Conservation (phyloP, 2,329 filamentous ascomycete genomes). For the Rosellinia necatrix region DNA sequence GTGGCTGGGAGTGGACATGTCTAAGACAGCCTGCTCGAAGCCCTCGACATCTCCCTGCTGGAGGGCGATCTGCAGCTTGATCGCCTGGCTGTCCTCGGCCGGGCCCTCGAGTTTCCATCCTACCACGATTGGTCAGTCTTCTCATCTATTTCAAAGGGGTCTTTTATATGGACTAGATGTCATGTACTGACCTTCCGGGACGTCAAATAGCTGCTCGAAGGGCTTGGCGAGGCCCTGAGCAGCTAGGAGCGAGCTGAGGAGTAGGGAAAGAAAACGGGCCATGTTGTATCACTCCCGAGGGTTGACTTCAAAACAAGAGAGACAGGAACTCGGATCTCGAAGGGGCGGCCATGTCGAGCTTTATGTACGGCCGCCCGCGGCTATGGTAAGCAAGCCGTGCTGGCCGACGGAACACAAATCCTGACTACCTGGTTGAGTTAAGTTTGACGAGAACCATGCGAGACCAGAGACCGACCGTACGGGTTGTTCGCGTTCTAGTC, state of each 20-base stretch:
- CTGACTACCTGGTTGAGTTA: conserved; percentile 24
- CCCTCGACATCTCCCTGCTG: conserved; percentile 28
- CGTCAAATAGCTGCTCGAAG: conserved; percentile 26
- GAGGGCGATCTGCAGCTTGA: conserved; percentile 31
- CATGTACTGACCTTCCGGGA: conserved; percentile 28
- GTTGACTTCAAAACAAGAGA: conserved; percentile 42
- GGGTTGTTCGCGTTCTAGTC: conserved; percentile 7
- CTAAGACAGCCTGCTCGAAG: conserved; percentile 31
- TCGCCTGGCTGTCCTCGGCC: conserved; percentile 27
- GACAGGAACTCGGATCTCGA: not conserved
- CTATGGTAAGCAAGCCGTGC: conserved; percentile 6
- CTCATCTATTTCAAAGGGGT: not conserved
- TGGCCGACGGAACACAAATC: conserved; percentile 1
- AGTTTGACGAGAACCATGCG: conserved; percentile 31
- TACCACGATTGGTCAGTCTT: conserved; percentile 18
- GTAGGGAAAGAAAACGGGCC: conserved; percentile 41
- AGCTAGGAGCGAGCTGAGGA: conserved; percentile 28
- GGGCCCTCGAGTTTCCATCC: conserved; percentile 32
- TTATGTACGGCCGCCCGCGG: conserved; percentile 8
- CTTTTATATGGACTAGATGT: not conserved
- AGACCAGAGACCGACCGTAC: conserved; percentile 40
- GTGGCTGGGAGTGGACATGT: conserved; percentile 31
- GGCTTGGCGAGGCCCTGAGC: conserved; percentile 31
- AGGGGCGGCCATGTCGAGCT: conserved; percentile 6
- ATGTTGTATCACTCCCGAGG: conserved; percentile 46